These are phyloP conservation scores for Akanthomyces lecanii DNA, from an alignment of 2,329 filamentous ascomycete genomes.

Conservation along the genomic window DNA sequence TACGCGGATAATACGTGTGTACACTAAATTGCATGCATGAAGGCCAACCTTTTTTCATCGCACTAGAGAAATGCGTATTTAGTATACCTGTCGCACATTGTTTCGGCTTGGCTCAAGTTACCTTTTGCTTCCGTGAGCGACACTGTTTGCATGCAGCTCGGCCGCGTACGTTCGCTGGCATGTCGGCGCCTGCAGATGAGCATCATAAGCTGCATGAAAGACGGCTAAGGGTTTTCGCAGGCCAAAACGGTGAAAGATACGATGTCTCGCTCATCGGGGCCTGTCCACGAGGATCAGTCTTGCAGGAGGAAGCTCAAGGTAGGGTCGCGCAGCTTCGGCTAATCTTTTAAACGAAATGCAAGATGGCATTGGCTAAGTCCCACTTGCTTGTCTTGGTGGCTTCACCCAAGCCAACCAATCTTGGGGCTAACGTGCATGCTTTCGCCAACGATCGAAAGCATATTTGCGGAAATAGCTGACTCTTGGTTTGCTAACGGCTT, in stretches of 20 bases:
- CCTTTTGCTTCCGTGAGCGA: slow-evolving; percentile 24
- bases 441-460: too few species aligned
- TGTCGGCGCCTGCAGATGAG: background rate
- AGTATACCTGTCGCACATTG: background rate
- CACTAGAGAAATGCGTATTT: slow-evolving; percentile 4
- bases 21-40: background rate
- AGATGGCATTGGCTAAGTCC: background rate
- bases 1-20: too few species aligned
- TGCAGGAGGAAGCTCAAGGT: background rate
- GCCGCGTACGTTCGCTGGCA: slow-evolving; percentile 17
- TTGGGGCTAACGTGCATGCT: background rate
- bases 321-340: background rate
- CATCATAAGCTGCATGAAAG: background rate
- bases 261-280: background rate
- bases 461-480: too few species aligned
- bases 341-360: slow-evolving; percentile 3
- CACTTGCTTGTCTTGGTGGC: background rate
- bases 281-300: background rate
- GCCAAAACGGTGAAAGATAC: background rate
- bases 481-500: too few species aligned
- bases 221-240: background rate
- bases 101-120: background rate
- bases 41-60: slow-evolving; percentile 15
- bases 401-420: background rate
- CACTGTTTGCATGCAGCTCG: slow-evolving; percentile 22